Base-by-base conservation (phyloP, 495 filamentous ascomycete species). In the Lineolata rhizophorae region DNA sequence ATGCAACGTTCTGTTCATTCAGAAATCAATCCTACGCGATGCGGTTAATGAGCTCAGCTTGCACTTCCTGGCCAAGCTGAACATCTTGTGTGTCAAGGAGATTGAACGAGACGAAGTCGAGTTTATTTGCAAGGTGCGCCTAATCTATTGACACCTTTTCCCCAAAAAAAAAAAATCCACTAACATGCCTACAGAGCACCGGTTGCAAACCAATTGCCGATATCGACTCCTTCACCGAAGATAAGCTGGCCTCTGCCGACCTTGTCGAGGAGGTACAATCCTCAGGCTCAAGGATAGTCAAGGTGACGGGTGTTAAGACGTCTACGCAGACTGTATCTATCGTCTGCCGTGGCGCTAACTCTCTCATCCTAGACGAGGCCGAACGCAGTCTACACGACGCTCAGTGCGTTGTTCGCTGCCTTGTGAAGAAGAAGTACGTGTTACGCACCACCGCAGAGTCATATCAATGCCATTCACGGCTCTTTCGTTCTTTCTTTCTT, bases 141-240 rank as follows among this genome's bases (percentile, higher is more conserved):
- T 31, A 6, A 20, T n/a, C 15, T 12, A 11, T 8, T 26, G 20
- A n/a, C 18, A 22, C 33, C 2, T 27, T 18, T 2, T 10, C 4
- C 21, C n/a, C 3, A 19, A 17, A 27, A 10, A n/a, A n/a, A n/a
- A n/a, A n/a, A n/a, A n/a, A n/a, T n/a, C n/a, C n/a, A n/a, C 32
- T 41, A 28, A 37, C 34, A 16, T 2, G 15, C n/a, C 18, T 26
- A 25, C 31, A 62, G 63, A 70, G 72, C 35, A 85, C 84, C 14
- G 87, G 87, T 52, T 97, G 87, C 66, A 97, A 97, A 61, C 87
- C 87, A 31, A 90, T 97, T 43, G 87, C 87, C 43, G 91, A 97
- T 55, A 80, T 95, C 50, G 87, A 97, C 56, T 87, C 79, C 30
- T 97, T 97, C 65, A 90, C 82, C 24, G 87, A 95, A 56, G 87